Conservation (phyloP, 2,329 filamentous ascomycete genomes). For the Sporothrix mexicana region DNA sequence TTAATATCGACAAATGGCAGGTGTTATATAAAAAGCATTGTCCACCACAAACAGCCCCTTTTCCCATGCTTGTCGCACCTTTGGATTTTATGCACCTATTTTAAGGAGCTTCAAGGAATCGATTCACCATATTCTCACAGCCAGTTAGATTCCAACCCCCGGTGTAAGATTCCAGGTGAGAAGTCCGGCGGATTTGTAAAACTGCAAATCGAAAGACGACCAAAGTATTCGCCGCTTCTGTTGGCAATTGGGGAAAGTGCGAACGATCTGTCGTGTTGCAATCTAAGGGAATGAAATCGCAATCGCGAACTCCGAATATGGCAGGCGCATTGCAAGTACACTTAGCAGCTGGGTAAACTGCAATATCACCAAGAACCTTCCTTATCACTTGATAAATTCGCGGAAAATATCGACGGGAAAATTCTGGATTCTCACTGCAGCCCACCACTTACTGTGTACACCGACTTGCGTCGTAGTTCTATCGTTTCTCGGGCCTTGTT, state of each 20-base stretch:
- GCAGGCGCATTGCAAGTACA: neutral
- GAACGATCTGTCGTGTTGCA: neutral
- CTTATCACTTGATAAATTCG: neutral
- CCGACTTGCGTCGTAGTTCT: neutral
- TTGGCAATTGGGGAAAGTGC: slow-evolving; percentile 8
- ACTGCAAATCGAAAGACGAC: neutral
- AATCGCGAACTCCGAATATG: neutral
- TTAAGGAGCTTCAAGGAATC: neutral
- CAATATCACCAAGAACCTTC: neutral
- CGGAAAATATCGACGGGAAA: slow-evolving; percentile 7
- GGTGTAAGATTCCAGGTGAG: neutral
- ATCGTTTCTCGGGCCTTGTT: neutral
- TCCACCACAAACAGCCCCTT: neutral
- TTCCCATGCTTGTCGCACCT: neutral
- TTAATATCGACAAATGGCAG: neutral
- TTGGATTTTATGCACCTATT: slow-evolving; percentile 7
- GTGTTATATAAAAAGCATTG: neutral
- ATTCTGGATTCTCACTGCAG: neutral
- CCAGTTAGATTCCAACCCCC: neutral
- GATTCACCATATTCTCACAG: slow-evolving; percentile 10
- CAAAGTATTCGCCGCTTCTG: neutral
- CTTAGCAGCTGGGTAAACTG: neutral
- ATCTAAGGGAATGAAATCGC: neutral
- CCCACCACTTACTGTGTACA: neutral
- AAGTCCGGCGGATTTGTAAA: neutral